Evolutionary conservation across 1,284 basidiomycete species (phyloP), one percentile per base, ranked within the genome.

Genomic region (Cryptococcus amylolentus): DNA sequence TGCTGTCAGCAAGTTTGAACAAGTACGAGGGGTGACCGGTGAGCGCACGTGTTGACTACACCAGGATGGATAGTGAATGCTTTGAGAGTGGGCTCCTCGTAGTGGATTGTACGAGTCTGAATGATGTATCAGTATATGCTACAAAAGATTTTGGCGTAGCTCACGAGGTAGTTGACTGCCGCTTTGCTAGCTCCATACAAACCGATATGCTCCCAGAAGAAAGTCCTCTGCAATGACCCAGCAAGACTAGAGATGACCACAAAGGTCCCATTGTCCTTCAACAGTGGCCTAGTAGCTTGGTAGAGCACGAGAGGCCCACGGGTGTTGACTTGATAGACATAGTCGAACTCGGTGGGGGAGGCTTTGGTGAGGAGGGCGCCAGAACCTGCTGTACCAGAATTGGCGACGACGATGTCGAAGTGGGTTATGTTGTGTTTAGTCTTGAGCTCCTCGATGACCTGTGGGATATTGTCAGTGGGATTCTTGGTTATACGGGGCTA

Each of bases 321-420:
- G 43, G 58, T 52, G 28, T 65, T 62, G 28, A 56, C 47, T 7
- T 40, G 28, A n/a, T 44, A 55, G 7, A 52, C 49, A 5, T 41
- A 16, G 14, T 56, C 52, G 23, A 56, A 54, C 3, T 47, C 35
- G 23, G 53, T 48, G 16, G 52, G 35, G 6, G 48, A 26, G 38
- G 58, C 23, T n/a, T 55, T 53, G 26, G 37, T 49, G n/a, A 51
- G 45, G 13, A 45, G n/a, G 39, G 53, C 54, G 39, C 28, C 18
- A 27, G 37, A n/a, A 16, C 28, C 27, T 14, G 38, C 28, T 48
- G 59, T 47, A 39, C 54, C 65, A 10, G 65, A 60, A 41, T 66
- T 66, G 35, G 62, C 62, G 35, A 66, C 55, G 20, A 59, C 58
- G n/a, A 66, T 52, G 43, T 63, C 62, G 27, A 66, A 26, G 13